Evolutionary conservation across 305 asterid genomes (phyloP).

Genomic region (Salvia sclarea): DNA sequence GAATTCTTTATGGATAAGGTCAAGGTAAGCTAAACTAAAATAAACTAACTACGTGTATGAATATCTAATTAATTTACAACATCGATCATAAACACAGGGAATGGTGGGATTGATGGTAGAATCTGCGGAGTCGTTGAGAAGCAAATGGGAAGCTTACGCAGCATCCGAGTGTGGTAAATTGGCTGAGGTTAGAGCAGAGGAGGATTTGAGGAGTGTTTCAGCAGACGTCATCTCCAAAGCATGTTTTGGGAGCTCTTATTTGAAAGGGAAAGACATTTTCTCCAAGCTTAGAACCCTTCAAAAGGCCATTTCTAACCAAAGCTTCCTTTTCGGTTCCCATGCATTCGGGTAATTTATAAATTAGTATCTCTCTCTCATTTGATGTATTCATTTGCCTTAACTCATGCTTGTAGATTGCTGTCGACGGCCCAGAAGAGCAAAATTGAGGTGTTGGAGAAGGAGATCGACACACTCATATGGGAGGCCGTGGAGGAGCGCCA

Average conservation of each 20-base stretch:
- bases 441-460: slow-evolving; percentile 60
- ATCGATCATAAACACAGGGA: slow-evolving; percentile 52
- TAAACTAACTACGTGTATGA: too few species aligned
- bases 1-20: slow-evolving; percentile 78
- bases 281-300: slow-evolving; percentile 80
- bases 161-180: slow-evolving; percentile 32
- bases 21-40: slow-evolving; percentile 61
- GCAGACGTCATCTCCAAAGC: slow-evolving; percentile 87
- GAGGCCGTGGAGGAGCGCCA: slow-evolving; percentile 56
- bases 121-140: slow-evolving; percentile 48
- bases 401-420: slow-evolving; percentile 49
- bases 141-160: slow-evolving; percentile 57
- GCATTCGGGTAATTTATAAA: slow-evolving; percentile 52
- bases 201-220: slow-evolving; percentile 64
- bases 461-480: slow-evolving; percentile 68
- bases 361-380: too few species aligned
- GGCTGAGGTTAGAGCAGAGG: slow-evolving; percentile 64
- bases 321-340: slow-evolving; percentile 57
- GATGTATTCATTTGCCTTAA: too few species aligned
- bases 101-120: slow-evolving; percentile 76
- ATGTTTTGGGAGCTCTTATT: slow-evolving; percentile 77
- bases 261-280: slow-evolving; percentile 68
- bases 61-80: too few species aligned
- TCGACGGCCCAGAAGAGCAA: slow-evolving; percentile 48
- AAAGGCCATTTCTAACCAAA: slow-evolving; percentile 53